Evolutionary conservation across 768 basidiomycete species (phyloP).

Genomic region (Epithele typhae): DNA sequence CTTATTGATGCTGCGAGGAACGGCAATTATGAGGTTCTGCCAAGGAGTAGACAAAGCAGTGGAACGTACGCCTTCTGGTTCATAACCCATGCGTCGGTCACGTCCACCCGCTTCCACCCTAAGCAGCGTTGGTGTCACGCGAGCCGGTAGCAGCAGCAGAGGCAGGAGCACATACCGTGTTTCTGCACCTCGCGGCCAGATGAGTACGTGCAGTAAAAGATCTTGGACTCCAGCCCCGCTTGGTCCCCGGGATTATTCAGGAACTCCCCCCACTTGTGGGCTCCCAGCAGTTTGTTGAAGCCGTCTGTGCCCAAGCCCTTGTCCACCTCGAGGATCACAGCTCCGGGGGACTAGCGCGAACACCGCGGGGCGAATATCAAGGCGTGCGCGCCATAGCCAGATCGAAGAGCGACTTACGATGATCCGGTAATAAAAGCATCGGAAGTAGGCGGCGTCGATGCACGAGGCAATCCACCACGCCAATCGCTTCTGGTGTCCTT

Average conservation of each 20-base stretch:
- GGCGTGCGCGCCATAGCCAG: too few species aligned
- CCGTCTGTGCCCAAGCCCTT: constrained; percentile 22
- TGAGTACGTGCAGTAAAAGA: constrained; percentile 38
- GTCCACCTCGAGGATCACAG: constrained; percentile 41
- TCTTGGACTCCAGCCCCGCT: constrained; percentile 25
- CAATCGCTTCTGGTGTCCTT: constrained; percentile 33
- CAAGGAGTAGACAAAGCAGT: neutral
- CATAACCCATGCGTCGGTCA: constrained; percentile 41
- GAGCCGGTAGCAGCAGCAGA: too few species aligned
- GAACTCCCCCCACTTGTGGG: constrained; percentile 40
- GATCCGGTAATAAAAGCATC: constrained; percentile 42
- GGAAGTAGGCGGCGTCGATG: constrained; percentile 28
- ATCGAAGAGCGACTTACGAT: constrained; percentile 29
- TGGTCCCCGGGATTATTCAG: constrained; percentile 28
- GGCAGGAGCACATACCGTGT: constrained; percentile 38
- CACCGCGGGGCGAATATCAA: neutral
- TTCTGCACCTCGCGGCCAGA: constrained; percentile 41
- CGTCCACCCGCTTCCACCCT: constrained; percentile 47
- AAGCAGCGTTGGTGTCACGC: neutral
- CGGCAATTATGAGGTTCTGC: too few species aligned
- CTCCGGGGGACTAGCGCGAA: constrained; percentile 35
- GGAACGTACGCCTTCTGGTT: constrained; percentile 3
- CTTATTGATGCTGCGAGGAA: too few species aligned
- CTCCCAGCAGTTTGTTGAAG: constrained; percentile 36
- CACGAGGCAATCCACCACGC: constrained; percentile 42